phyloP scores from a whole-genome alignment of 345 rosid species.

The Cardiospermum halicacabum region DNA sequence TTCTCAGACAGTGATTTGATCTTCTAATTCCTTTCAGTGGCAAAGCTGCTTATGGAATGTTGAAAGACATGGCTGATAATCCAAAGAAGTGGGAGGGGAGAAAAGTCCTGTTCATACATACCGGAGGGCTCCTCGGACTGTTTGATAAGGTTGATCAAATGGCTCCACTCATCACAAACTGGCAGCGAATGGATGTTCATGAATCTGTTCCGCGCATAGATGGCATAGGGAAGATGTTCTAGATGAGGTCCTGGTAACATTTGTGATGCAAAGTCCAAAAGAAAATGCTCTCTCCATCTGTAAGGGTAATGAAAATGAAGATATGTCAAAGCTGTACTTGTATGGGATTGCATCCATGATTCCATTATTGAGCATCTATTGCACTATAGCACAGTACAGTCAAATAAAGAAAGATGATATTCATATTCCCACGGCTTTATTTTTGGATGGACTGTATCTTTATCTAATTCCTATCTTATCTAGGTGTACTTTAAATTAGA shows the following conservation, averaged over 20 bases:
- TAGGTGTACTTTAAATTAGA: not conserved
- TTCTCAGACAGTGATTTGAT: not conserved
- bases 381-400: not conserved
- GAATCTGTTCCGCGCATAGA: conserved; percentile 69
- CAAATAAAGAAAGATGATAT: not conserved
- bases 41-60: conserved; percentile 76
- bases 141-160: conserved; percentile 78
- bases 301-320: not conserved
- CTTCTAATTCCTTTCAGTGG: conserved; percentile 43
- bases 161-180: conserved; percentile 55
- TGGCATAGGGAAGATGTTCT: conserved; percentile 83
- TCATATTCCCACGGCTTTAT: not conserved
- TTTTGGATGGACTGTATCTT: not conserved
- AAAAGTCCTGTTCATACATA: conserved; percentile 76
- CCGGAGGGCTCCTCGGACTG: conserved; percentile 80
- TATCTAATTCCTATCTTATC: not conserved
- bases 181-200: conserved; percentile 69
- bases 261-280: not conserved
- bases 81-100: conserved; percentile 79
- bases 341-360: not conserved
- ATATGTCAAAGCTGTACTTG: not conserved
- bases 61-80: conserved; percentile 71
- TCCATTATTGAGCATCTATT: not conserved
- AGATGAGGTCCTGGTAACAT: not conserved
- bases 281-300: not conserved